Evolutionary conservation across 1,139 yeast genomes (phyloP).

Genomic region (Hansenula sp.): DNA sequence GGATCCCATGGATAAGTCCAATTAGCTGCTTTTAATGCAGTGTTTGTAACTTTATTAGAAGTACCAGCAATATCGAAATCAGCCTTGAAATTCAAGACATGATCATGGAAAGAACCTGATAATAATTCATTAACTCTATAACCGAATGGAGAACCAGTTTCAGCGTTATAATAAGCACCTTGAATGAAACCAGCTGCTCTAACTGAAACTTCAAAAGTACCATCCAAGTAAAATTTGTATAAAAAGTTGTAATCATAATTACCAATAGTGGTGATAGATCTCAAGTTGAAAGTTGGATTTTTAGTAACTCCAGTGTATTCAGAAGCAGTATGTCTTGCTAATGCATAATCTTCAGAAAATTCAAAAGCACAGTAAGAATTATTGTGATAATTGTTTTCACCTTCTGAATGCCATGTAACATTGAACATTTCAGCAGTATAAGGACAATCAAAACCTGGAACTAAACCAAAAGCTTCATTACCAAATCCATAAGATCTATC

Average conservation of each 20-base stretch:
- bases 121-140: slow-evolving; percentile 17
- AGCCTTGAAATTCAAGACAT: slow-evolving; percentile 22
- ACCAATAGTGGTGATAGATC: slow-evolving; percentile 23
- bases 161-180: slow-evolving; percentile 21
- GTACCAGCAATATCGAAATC: slow-evolving; percentile 23
- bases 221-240: slow-evolving; percentile 22
- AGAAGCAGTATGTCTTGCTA: slow-evolving; percentile 21
- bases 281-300: slow-evolving; percentile 20
- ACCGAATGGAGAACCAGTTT: slow-evolving; percentile 18
- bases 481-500: slow-evolving; percentile 23
- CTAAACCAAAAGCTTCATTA: slow-evolving; percentile 21
- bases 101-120: slow-evolving; percentile 25
- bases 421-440: slow-evolving; percentile 23
- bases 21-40: slow-evolving; percentile 11
- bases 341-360: slow-evolving; percentile 19
- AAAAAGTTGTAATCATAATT: slow-evolving; percentile 24
- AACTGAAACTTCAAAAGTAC: slow-evolving; percentile 22
- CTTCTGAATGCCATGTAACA: slow-evolving; percentile 20
- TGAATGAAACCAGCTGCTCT: slow-evolving; percentile 25
- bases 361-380: slow-evolving; percentile 24
- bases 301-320: slow-evolving; percentile 15
- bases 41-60: slow-evolving; percentile 15
- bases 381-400: slow-evolving; percentile 18
- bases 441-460: slow-evolving; percentile 25
- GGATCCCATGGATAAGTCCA: slow-evolving; percentile 23